Conservation (phyloP, 805 yeast species). For the Kluyveromyces dobzhanskii region DNA sequence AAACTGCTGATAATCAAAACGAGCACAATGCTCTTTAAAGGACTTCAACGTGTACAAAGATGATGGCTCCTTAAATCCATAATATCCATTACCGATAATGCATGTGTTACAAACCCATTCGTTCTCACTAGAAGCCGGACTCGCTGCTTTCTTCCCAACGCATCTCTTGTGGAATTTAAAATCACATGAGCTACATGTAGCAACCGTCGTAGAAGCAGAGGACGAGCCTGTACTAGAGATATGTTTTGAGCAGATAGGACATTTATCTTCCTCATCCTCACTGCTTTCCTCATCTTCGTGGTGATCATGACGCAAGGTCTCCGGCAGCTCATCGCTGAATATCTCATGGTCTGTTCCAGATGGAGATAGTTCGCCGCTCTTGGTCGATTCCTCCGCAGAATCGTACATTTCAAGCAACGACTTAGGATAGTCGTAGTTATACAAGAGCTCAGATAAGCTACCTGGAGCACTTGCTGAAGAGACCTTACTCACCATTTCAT, state of each 20-base stretch:
- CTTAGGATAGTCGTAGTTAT: conserved; percentile 25
- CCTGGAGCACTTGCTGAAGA: conserved; percentile 7
- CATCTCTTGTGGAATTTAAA: conserved; percentile 61
- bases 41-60: conserved; percentile 46
- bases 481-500: conserved; percentile 6
- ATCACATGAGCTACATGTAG: conserved; percentile 67
- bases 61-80: conserved; percentile 73
- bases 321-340: conserved; percentile 2
- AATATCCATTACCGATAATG: conserved; percentile 78
- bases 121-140: conserved; percentile 45
- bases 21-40: conserved; percentile 48
- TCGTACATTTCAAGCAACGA: conserved; percentile 23
- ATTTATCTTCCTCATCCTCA: conserved; percentile 31
- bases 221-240: neutral
- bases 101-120: conserved; percentile 82
- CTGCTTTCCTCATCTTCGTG: conserved; percentile 8
- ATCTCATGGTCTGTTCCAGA: neutral
- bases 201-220: conserved; percentile 38
- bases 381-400: conserved; percentile 12
- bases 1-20: conserved; percentile 38
- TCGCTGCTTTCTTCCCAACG: conserved; percentile 43
- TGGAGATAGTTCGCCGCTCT: too few species aligned
- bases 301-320: neutral
- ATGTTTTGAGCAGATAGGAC: conserved; percentile 37
- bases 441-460: conserved; percentile 13